Base-by-base conservation (phyloP, 2,329 filamentous ascomycete genomes). In the Nannizziopsis barbatae region DNA sequence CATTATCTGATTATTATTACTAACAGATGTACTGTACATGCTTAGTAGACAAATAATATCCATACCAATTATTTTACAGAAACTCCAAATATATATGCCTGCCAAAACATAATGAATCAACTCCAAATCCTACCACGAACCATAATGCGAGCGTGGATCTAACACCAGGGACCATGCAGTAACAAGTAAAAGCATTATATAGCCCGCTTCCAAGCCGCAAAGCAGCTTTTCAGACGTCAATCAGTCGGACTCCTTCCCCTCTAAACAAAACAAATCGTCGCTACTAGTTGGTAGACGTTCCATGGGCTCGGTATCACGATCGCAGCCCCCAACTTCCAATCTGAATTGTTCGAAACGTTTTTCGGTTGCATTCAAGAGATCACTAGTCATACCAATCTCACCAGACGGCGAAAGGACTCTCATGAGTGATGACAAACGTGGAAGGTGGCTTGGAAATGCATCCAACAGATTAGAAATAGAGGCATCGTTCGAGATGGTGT, bases 321-420 rank as follows among this genome's bases (percentile, higher is more conserved):
- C 61, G 58, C 87, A 94, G 0, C 76, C 77, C n/a, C 87, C 87
- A 11, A 86, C 74, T 2, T 76, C 68, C 45, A 66, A 64, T 38
- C 80, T 75, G 59, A 92, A 90, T 11, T 69, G 58, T 0, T 65
- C 58, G 3, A 75, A 69, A 58, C 81, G 87, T 5, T 72, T 66
- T 0, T 62, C 52, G 2, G 79, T 75, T 1, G 65, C 63, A 1
- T 62, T 47, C 14, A 33, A n/a, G n/a, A 52, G 33, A 58, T 69
- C 67, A 3, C 58, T 60, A 1, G 68, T 53, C 62, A 63, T 9
- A 70, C 64, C n/a, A 57, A 54, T 15, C 70, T 9, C 65, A 1
- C 86, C 86, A 20, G 81, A 73, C 73, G 81, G 84, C 1, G 75
- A 71, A 12, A 93, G 57, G 5, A 84, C 57, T 1, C 84, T 79